Evolutionary conservation across 2,329 filamentous ascomycete genomes (phyloP).

Genomic region (Phyllosticta citriasiana): DNA sequence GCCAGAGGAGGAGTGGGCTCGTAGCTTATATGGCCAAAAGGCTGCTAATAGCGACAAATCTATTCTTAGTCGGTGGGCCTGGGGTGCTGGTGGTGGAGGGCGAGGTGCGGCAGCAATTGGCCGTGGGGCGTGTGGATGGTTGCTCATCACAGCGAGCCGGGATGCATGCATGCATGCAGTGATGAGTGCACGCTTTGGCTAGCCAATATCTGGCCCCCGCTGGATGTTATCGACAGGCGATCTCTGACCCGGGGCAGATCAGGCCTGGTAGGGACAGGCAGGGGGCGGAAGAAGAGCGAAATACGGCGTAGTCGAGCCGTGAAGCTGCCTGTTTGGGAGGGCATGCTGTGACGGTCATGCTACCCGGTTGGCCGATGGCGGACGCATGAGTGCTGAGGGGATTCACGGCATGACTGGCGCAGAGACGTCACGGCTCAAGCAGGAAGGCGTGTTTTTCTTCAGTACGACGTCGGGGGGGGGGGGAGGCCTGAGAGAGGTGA

Average conservation of each 20-base stretch:
- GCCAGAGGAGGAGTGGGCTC: constrained; percentile 25
- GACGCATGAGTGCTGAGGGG: constrained; percentile 17
- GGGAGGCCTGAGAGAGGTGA: neutral
- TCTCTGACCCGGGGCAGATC: constrained; percentile 9
- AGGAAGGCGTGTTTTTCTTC: neutral
- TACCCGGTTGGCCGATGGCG: neutral
- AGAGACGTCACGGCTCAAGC: neutral
- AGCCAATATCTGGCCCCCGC: constrained; percentile 11
- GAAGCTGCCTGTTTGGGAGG: neutral
- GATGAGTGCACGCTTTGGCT: constrained; percentile 18
- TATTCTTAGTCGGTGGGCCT: constrained; percentile 36
- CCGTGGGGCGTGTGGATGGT: constrained; percentile 12
- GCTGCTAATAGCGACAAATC: constrained; percentile 33
- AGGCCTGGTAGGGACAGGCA: neutral
- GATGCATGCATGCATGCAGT: constrained; percentile 1
- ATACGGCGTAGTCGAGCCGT: neutral
- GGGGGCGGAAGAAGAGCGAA: constrained; percentile 6
- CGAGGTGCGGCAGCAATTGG: constrained; percentile 21
- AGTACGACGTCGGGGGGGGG: neutral
- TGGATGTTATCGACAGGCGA: constrained; percentile 9
- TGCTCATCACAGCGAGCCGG: constrained; percentile 2
- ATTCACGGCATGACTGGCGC: constrained; percentile 25
- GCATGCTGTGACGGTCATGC: constrained; percentile 6
- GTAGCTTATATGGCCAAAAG: constrained; percentile 39
- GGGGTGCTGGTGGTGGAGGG: constrained; percentile 21